Evolutionary conservation across 1,284 basidiomycete genomes (phyloP).

Genomic region (Porogramme epimiltina): DNA sequence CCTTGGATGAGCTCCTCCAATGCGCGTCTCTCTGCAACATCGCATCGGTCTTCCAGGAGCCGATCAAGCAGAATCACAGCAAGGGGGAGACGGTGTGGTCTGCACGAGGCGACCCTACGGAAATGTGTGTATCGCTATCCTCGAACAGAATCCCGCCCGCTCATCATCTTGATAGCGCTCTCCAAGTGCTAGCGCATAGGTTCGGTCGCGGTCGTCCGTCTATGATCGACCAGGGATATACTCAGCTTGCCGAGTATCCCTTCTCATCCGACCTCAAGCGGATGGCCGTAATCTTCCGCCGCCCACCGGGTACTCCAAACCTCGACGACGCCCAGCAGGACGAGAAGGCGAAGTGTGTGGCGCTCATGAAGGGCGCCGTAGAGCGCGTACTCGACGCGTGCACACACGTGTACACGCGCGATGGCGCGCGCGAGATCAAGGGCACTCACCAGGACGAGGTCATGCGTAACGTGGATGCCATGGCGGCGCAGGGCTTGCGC

Average conservation of each 20-base stretch:
- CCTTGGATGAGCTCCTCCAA: conserved; percentile 5
- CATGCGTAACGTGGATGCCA: conserved; percentile 50
- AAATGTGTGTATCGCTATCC: too few species aligned
- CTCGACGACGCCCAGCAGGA: conserved; percentile 29
- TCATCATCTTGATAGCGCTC: too few species aligned
- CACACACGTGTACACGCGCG: conserved; percentile 21
- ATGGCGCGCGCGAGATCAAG: conserved; percentile 24
- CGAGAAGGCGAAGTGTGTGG: conserved; percentile 31
- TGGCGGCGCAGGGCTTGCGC: conserved; percentile 60
- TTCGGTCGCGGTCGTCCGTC: conserved; percentile 7
- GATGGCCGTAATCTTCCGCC: conserved; percentile 43
- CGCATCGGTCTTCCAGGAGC: conserved; percentile 3
- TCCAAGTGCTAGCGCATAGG: conserved; percentile 8
- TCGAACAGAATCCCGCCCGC: too few species aligned
- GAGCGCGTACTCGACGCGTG: conserved; percentile 62
- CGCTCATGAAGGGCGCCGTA: conserved; percentile 64
- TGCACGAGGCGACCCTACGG: conserved; percentile 71
- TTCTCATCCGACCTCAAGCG: conserved; percentile 68
- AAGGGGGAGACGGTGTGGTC: conserved; percentile 51
- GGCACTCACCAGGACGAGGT: conserved; percentile 43
- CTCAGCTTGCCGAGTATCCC: conserved; percentile 41
- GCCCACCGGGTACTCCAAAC: not conserved
- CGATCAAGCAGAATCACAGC: not conserved
- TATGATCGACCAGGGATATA: not conserved
- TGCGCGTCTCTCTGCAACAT: conserved; percentile 17